phyloP scores from a whole-genome alignment of 177 flowering plant genomes.

The Vitis hybrid region DNA sequence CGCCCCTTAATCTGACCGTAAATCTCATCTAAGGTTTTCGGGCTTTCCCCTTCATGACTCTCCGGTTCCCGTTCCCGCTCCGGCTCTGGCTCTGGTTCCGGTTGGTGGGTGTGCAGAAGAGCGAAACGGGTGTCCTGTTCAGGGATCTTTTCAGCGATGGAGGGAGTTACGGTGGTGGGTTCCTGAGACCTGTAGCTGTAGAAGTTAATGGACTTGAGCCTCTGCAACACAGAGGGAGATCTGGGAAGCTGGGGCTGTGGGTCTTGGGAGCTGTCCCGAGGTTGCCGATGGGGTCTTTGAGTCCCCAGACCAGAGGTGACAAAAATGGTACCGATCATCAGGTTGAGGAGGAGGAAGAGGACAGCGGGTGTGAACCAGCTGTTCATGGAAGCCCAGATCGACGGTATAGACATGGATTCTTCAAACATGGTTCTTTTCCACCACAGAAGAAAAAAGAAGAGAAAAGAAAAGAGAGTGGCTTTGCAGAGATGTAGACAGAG shows the following conservation, averaged over 20 bases:
- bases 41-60: slow-evolving; percentile 1
- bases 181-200: background rate
- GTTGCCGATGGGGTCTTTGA: slow-evolving; percentile 19
- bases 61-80: slow-evolving; percentile 5
- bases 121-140: too few relatives aligned
- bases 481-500: background rate
- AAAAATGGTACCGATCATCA: slow-evolving; percentile 77
- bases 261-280: background rate
- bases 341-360: slow-evolving; percentile 72
- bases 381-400: slow-evolving; percentile 73
- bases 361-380: slow-evolving; percentile 88
- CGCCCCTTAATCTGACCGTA: slow-evolving; percentile 22
- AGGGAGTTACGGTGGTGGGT: background rate
- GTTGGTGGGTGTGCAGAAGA: background rate
- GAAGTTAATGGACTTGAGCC: slow-evolving; percentile 31
- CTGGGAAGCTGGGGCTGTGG: slow-evolving; percentile 21
- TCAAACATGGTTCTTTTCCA: slow-evolving; percentile 47
- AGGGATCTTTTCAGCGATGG: background rate
- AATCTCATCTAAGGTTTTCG: slow-evolving; percentile 21
- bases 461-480: background rate
- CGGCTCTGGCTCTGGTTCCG: background rate
- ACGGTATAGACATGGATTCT: slow-evolving; percentile 47
- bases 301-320: slow-evolving; percentile 42
- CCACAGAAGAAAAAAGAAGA: background rate
- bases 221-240: slow-evolving; percentile 32